These are phyloP conservation scores for Colletotrichum musicola DNA, from an alignment of 2,329 filamentous ascomycete species.

Conservation along the genomic window DNA sequence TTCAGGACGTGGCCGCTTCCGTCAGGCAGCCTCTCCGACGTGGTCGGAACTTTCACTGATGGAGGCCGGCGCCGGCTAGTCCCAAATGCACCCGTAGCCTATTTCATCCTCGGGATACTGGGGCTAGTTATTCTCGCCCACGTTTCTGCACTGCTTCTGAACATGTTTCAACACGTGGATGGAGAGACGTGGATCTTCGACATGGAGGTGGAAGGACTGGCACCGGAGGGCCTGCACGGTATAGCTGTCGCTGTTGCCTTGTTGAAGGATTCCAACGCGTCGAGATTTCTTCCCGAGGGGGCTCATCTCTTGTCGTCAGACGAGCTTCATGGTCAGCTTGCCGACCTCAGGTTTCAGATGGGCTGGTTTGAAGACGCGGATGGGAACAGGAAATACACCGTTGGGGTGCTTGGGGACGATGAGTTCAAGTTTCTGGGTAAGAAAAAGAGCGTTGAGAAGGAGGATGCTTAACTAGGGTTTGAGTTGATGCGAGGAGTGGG, in stretches of 20 bases:
- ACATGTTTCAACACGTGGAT: neutral
- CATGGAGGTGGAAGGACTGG: neutral
- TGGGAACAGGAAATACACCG: neutral
- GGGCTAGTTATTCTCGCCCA: neutral
- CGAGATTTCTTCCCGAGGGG: neutral
- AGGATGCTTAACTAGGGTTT: too few relatives aligned
- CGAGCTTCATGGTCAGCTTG: conserved; percentile 1
- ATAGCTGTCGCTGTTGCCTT: neutral
- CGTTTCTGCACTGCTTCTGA: neutral
- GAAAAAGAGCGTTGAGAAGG: neutral
- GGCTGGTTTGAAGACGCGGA: conserved; percentile 2
- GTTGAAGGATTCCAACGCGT: neutral
- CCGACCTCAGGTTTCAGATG: neutral
- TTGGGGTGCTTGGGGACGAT: neutral
- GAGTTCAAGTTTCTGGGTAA: neutral
- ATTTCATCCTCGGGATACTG: neutral
- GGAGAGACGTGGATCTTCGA: neutral
- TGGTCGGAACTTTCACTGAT: neutral
- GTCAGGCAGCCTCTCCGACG: neutral
- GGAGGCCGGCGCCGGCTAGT: neutral
- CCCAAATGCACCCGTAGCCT: neutral
- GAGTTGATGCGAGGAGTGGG: too few relatives aligned
- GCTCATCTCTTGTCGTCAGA: neutral
- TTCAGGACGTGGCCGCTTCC: neutral
- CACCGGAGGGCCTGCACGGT: neutral